Base-by-base conservation (phyloP, 176 grass and related monocot species). In the Triticum timopheevii region DNA sequence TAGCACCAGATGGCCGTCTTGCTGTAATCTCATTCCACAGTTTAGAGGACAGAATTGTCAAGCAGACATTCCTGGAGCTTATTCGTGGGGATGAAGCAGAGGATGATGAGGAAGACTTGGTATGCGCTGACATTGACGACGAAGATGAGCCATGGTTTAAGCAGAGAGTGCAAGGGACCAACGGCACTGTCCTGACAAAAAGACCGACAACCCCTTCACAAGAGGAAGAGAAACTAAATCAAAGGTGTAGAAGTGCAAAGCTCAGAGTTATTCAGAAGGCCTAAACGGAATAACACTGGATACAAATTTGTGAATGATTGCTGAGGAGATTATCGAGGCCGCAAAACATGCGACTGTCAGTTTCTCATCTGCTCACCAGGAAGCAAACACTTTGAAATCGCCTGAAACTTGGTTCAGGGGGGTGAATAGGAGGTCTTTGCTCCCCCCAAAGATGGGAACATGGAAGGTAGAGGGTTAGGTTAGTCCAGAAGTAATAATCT, bases 201-300 rank as follows among this genome's bases (percentile, higher is more conserved):
- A 91, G 93, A 80, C 95, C 95, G 16, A 93, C 93, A 81, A 95
- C 89, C 49, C 95, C 95, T 72, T 93, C 91, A 3, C 78, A 93
- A 76, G 87, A 93, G 77, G 95, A 97, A 88, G 95, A 97, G 74
- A 83, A 87, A 77, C 81, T 97, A 83, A 97, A 97, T 80, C 87
- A 89, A 50, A 95, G 93, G 90, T 97, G 89, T 87, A 95, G 95
- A 90, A 97, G 94, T 66, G 94, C 94, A n/a, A 97, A 97, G 88
- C 90, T 97, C 22, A 91, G 94, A 84, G 87, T 97, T 77, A 80
- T 94, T 39, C 89, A 92, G 69, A 97, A 97, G 77, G 61, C 80
- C 44, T 92, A 16, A 81, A 63, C 8, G 19, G 47, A 39, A 30
- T 42, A 74, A 23, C 24, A 13, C 72, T 7, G 35, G 40, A 49